These are phyloP conservation scores for Gamarada debralockiae DNA, from an alignment of 495 filamentous ascomycete genomes.

Conservation along the genomic window DNA sequence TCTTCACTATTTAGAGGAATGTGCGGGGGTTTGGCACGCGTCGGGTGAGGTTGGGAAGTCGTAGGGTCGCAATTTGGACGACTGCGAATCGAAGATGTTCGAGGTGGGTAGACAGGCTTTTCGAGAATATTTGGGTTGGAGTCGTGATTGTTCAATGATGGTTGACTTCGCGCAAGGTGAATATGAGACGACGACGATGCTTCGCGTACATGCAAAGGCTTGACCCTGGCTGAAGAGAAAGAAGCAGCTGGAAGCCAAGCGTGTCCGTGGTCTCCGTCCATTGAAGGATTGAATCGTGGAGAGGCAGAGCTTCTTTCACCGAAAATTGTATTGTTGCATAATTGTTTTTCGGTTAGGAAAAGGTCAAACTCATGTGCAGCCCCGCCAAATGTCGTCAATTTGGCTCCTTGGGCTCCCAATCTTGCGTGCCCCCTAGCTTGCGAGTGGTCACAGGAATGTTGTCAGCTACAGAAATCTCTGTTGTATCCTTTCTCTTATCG, in stretches of 20 bases:
- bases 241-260: background rate
- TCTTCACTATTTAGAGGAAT: background rate
- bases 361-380: background rate
- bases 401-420: background rate
- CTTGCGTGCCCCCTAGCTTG: background rate
- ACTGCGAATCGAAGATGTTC: slow-evolving; percentile 13
- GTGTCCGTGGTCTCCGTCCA: background rate
- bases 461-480: too few relatives aligned
- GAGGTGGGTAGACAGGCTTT: slow-evolving; percentile 9
- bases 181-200: slow-evolving; percentile 14
- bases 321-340: background rate
- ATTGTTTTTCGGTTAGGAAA: background rate
- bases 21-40: background rate
- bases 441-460: too few relatives aligned
- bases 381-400: background rate
- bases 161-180: slow-evolving; percentile 1
- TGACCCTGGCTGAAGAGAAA: background rate
- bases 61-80: background rate
- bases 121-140: background rate
- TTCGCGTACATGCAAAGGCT: slow-evolving; percentile 18
- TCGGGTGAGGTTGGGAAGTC: background rate
- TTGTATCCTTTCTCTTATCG: too few relatives aligned
- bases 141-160: background rate
- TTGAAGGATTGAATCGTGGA: background rate
- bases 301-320: background rate